Base-by-base conservation (phyloP, 2,329 filamentous ascomycete genomes). In the Rhynchosporium graminicola region DNA sequence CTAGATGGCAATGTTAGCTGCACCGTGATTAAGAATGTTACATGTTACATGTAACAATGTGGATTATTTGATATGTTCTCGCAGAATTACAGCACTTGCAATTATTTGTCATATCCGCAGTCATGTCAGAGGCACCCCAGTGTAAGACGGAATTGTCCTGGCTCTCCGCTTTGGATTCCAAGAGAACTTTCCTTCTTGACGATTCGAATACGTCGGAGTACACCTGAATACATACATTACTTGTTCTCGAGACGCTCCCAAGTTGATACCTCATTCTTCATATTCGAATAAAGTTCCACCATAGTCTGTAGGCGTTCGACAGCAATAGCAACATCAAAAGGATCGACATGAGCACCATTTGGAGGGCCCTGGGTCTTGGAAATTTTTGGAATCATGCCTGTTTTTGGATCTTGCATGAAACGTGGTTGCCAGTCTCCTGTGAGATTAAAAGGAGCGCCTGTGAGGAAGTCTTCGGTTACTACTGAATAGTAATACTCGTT, bases 401-500 rank as follows among this genome's bases (percentile, higher is more conserved):
- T 36, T 36, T 10, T 36, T 10, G 33, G 33, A 10, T 36, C 33
- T 6, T 10, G 5, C 33, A 6, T 5, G 40, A 38, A 55, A 40
- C 15, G 36, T 42, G 33, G 10, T 36, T 20, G 4, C 55, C 55
- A 64, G 38, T 51, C 13, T 29, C 59, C 59, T 12, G 62, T 61
- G 31, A 64, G 40, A 46, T 64, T 64, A 55, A 64, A 64, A 3
- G 54, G 46, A 15, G 59, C 62, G 8, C 62, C 59, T 4, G 48
- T 59, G 31, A 59, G 13, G 36, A 64, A 64, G 42, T 59, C 59
- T 26, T 64, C 62, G 13, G 62, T 59, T 4, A 59, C 56, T 3
- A 64, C 50, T 15, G 62, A 55, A 40, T 56, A 64, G 38, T 65
- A 62, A 38, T 65, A 61, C 40, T 63, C 38, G 58, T 63, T 58